Conservation (phyloP, 179 eudicot genomes). For the Vitellaria paradoxa region DNA sequence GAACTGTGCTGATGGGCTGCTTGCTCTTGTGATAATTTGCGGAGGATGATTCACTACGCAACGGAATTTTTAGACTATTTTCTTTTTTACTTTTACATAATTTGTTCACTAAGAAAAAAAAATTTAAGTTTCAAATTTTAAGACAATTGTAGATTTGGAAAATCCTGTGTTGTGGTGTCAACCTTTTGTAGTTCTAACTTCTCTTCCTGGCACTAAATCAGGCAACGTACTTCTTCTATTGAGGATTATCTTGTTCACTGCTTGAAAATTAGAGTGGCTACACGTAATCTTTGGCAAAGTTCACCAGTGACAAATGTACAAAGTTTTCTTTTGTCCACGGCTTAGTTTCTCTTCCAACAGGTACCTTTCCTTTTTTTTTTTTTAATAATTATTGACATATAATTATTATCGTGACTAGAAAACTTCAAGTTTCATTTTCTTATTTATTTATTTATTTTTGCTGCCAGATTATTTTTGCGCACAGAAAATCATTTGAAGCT, state of each 20-base stretch:
- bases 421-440: neutral
- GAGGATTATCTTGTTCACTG: slow-evolving; percentile 56
- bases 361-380: slow-evolving; percentile 32
- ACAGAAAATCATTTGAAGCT: slow-evolving; percentile 64
- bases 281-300: slow-evolving; percentile 58
- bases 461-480: slow-evolving; percentile 72
- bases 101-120: too few relatives aligned
- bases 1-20: too few relatives aligned
- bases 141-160: too few relatives aligned
- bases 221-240: slow-evolving; percentile 44
- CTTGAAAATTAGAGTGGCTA: slow-evolving; percentile 63
- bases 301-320: slow-evolving; percentile 31
- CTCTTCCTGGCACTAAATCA: slow-evolving; percentile 20
- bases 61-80: too few relatives aligned
- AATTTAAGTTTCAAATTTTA: too few relatives aligned
- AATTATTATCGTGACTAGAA: neutral
- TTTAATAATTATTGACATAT: neutral
- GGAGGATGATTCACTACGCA: too few relatives aligned
- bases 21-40: too few relatives aligned
- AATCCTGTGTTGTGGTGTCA: neutral
- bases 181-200: slow-evolving; percentile 1
- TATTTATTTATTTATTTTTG: neutral
- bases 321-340: slow-evolving; percentile 46
- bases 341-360: slow-evolving; percentile 73
- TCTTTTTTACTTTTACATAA: too few relatives aligned